These are phyloP conservation scores for Melanomma pulvis-pyrius DNA, from an alignment of 495 filamentous ascomycete species.

Conservation along the genomic window DNA sequence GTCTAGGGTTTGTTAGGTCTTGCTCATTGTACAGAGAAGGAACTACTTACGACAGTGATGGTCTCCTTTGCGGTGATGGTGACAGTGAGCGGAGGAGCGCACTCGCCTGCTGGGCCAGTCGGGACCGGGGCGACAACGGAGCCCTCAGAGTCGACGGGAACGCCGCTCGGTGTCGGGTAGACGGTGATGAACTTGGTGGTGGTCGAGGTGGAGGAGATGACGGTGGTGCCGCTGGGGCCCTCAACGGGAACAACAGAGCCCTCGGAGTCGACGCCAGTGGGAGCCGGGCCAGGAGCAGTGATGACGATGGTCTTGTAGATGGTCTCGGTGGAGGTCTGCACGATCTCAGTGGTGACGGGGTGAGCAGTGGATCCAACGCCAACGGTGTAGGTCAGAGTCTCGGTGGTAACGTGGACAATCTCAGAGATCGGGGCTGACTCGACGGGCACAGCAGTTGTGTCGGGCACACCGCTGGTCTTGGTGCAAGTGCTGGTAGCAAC, in stretches of 20 bases:
- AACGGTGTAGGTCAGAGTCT: conserved; percentile 33
- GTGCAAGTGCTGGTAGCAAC: conserved; percentile 18
- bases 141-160: conserved; percentile 1
- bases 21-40: neutral
- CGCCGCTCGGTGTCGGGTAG: conserved; percentile 5
- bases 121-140: conserved; percentile 2
- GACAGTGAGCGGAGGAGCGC: conserved; percentile 30
- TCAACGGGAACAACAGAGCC: neutral
- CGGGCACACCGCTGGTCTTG: neutral
- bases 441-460: neutral
- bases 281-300: conserved; percentile 13
- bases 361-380: conserved; percentile 29
- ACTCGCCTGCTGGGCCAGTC: conserved; percentile 22
- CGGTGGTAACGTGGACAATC: conserved; percentile 20
- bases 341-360: conserved; percentile 29
- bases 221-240: conserved; percentile 9
- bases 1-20: conserved; percentile 5
- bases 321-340: conserved; percentile 26
- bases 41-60: conserved; percentile 33
- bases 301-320: conserved; percentile 34
- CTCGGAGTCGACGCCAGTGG: neutral
- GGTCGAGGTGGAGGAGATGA: conserved; percentile 25
- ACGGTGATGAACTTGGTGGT: conserved; percentile 32
- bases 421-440: neutral
- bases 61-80: conserved; percentile 37